Evolutionary conservation across 1,139 yeast genomes (phyloP).

Genomic region (Suhomyces wounanorum): DNA sequence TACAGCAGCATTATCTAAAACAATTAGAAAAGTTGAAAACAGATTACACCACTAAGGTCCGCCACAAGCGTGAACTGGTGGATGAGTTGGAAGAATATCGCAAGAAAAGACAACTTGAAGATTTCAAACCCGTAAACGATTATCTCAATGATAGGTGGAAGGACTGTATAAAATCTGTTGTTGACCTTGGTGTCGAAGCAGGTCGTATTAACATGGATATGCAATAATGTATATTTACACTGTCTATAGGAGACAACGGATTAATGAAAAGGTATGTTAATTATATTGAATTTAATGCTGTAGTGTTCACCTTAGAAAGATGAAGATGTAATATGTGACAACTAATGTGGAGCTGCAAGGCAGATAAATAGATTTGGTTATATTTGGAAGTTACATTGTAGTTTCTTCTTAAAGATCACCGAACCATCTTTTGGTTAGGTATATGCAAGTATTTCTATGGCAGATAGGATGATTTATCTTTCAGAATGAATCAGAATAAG

Average conservation of each 20-base stretch:
- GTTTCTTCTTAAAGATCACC: no score
- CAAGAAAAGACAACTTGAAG: slow-evolving; percentile 36
- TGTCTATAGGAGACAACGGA: not conserved
- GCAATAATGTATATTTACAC: not conserved
- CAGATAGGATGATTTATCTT: no score
- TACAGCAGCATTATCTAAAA: slow-evolving; percentile 23
- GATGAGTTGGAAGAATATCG: slow-evolving; percentile 34
- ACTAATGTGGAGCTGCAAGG: not conserved
- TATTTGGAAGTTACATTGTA: no score
- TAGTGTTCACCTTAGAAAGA: not conserved
- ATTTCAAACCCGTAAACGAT: slow-evolving; percentile 37
- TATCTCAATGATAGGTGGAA: slow-evolving; percentile 41
- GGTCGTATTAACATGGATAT: slow-evolving; percentile 21
- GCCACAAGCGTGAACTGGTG: slow-evolving; percentile 31
- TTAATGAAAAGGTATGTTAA: not conserved
- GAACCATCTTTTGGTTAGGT: no score
- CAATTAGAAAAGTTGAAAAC: slow-evolving; percentile 22
- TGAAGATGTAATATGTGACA: no score
- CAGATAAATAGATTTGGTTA: no score
- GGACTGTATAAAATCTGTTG: slow-evolving; percentile 39
- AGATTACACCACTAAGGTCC: slow-evolving; percentile 19
- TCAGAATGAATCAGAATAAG: no score
- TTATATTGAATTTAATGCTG: not conserved
- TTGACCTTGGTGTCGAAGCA: slow-evolving; percentile 39
- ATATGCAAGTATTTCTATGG: no score